Base-by-base conservation (phyloP, 2,329 filamentous ascomycete genomes). In the Madurella mycetomatis region DNA sequence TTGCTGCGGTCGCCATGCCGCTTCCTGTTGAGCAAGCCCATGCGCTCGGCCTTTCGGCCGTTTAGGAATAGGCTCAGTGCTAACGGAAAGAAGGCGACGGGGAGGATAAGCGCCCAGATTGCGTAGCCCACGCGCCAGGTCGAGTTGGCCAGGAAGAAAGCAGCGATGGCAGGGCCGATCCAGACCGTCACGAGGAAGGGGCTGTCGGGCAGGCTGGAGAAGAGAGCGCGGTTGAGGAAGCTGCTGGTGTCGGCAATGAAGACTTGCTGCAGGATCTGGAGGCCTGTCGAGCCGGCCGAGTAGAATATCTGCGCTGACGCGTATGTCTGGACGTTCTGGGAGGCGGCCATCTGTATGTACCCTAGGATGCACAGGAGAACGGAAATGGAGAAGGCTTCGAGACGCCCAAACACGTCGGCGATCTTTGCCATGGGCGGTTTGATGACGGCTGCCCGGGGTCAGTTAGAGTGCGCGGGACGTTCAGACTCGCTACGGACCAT, bases 121-220 rank as follows among this genome's bases (percentile, higher is more conserved):
- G 76, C 82, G 61, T 83, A 84, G 7, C 81, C 82, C 81, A 80
- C 84, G 65, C 82, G 72, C 82, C 82, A 85, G n/a, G 68, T 74
- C 1, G 73, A 67, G 12, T 67, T 66, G 9, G 68, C 67, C 2
- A 82, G 66, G 37, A 84, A 73, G 30, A 65, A 69, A 2, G 72
- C 68, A 2, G 75, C 79, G 31, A 84, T 72, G 49, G 76, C 69
- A 2, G 81, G 75, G 1, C 82, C 83, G 39, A 83, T 73, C 78
- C 82, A 86, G 4, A 83, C 76, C 9, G 80, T 86, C 54, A 81
- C 72, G 15, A 85, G 70, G 61, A 84, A 85, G 0, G 83, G 82
- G 15, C 80, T 69, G 58, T 82, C 78, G 3, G 82, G 81, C 12
- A 85, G 67, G 2, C 78, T 81, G 3, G 79, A 81, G 60, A 82